phyloP scores from a whole-genome alignment of 2,329 filamentous ascomycete genomes.

The Colletotrichum australisinense region DNA sequence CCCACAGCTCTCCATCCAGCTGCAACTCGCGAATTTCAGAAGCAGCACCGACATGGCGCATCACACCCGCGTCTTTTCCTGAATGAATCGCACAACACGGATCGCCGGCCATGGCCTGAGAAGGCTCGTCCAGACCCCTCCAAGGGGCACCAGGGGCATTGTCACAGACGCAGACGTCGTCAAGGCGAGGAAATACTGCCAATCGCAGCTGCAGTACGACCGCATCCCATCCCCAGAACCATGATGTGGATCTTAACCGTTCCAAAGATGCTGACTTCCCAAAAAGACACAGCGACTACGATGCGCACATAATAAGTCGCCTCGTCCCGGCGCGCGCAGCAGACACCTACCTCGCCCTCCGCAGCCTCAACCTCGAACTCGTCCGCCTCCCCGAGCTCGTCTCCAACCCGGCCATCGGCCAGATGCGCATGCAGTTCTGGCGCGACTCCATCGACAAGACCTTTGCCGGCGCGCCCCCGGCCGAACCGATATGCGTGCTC shows the following conservation, averaged over 20 bases:
- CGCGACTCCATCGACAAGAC: slow-evolving; percentile 84
- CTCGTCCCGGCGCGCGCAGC: slow-evolving; percentile 82
- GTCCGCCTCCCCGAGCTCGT: slow-evolving; percentile 91
- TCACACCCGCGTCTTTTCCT: slow-evolving; percentile 36
- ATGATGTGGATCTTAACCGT: too few relatives aligned
- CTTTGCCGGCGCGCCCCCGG: slow-evolving; percentile 81
- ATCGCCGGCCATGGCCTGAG: slow-evolving; percentile 51
- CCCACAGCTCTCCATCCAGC: slow-evolving; percentile 8
- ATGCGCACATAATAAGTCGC: slow-evolving; percentile 86
- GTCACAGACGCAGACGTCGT: slow-evolving; percentile 63
- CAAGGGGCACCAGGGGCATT: slow-evolving; percentile 43
- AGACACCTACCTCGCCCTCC: slow-evolving; percentile 89
- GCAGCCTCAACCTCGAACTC: slow-evolving; percentile 92
- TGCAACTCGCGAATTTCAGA: slow-evolving; percentile 12
- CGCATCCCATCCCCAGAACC: too few relatives aligned
- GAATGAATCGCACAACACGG: slow-evolving; percentile 54
- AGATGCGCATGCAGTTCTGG: slow-evolving; percentile 96
- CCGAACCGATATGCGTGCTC: slow-evolving; percentile 90
- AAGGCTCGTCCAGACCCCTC: slow-evolving; percentile 44
- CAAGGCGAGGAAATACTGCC: slow-evolving; percentile 65
- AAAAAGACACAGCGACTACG: slow-evolving; percentile 87
- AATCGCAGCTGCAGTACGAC: slow-evolving; percentile 62
- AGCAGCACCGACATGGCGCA: slow-evolving; percentile 32
- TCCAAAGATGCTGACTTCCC: background rate
- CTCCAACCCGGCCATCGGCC: slow-evolving; percentile 86